Evolutionary conservation across 208 protist genomes (phyloP), one percentile per base, ranked within the genome.

Genomic region (Leishmania lainsoni): DNA sequence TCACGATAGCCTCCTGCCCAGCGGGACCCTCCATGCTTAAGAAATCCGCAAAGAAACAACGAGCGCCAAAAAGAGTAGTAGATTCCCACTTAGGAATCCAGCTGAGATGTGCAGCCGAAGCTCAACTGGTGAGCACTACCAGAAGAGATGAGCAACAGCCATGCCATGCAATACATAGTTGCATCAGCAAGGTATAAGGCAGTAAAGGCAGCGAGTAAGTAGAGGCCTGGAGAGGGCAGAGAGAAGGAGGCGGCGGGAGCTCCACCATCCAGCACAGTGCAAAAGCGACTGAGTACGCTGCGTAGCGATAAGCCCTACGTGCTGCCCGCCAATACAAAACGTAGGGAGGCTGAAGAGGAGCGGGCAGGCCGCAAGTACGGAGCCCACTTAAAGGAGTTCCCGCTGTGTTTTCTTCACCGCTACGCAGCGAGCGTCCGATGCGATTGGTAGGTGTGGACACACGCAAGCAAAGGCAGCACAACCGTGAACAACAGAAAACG

Each of bases 1-100:
- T 98, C 14, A 98, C 94, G 17, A 97, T 86, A 10, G 89, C 81
- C 9, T 89, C 87, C 39, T 70, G 65, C 75, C 84, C 39, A n/a
- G 78, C 26, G 12, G 32, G 76, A 42, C 72, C 76, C 26, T 68
- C 76, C 61, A 79, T 79, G 3, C 45, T n/a, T 42, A 29, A 14
- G 20, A 72, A 17, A 22, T 52, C 16, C 0, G 42, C 26, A 63
- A 48, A 3, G 42, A 52, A n/a, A 35, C 26, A n/a, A 51, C 10
- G 3, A 51, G 39, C 26, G 42, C 6, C 0, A 3, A 17, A 72
- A n/a, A 70, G 35, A 10, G 49, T 6, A 39, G 12, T 22, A 10
- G 35, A 72, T 17, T 3, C 20, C 26, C 1, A 5, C 61, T 5
- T 17, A 14, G 10, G 10, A 29, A 66, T 35, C n/a, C n/a, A n/a